Evolutionary conservation across 2,329 filamentous ascomycete genomes (phyloP).

Genomic region (Emericellopsis cladophorae): DNA sequence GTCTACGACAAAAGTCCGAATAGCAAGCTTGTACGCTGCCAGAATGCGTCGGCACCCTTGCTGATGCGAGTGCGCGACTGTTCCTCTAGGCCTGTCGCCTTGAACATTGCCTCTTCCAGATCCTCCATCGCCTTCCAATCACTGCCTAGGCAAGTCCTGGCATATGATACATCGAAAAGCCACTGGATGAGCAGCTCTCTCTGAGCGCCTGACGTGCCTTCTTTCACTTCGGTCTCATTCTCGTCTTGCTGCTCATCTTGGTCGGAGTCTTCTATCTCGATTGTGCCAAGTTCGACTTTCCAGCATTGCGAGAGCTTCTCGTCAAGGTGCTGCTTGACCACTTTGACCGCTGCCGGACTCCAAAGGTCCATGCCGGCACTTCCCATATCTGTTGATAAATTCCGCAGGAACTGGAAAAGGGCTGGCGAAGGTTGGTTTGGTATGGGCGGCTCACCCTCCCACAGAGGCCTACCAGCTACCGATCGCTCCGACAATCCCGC

Average conservation of each 20-base stretch:
- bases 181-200: conserved; percentile 43
- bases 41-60: conserved; percentile 62
- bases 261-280: conserved; percentile 8
- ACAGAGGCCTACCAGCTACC: conserved; percentile 49
- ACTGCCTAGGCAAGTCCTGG: conserved; percentile 31
- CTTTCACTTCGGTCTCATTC: conserved; percentile 3
- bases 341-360: conserved; percentile 53
- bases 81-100: conserved; percentile 33
- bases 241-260: conserved; percentile 5
- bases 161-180: conserved; percentile 44
- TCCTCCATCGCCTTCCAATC: conserved; percentile 20
- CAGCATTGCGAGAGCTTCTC: conserved; percentile 36
- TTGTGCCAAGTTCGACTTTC: conserved; percentile 25
- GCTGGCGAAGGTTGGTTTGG: conserved; percentile 69
- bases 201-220: neutral
- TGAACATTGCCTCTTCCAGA: conserved; percentile 31
- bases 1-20: conserved; percentile 58
- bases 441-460: conserved; percentile 49
- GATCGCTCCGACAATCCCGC: conserved; percentile 27
- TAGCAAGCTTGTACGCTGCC: conserved; percentile 68
- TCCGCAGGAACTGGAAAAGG: conserved; percentile 59
- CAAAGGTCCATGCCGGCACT: conserved; percentile 66
- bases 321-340: conserved; percentile 47
- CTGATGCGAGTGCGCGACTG: conserved; percentile 37
- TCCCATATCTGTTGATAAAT: conserved; percentile 55